A percentile compares a stretch with the other conserved stretches of the same genome.
Evolutionary conservation across 257 asterid genomes (phyloP).

Genomic region (Nemophila menziesii): DNA sequence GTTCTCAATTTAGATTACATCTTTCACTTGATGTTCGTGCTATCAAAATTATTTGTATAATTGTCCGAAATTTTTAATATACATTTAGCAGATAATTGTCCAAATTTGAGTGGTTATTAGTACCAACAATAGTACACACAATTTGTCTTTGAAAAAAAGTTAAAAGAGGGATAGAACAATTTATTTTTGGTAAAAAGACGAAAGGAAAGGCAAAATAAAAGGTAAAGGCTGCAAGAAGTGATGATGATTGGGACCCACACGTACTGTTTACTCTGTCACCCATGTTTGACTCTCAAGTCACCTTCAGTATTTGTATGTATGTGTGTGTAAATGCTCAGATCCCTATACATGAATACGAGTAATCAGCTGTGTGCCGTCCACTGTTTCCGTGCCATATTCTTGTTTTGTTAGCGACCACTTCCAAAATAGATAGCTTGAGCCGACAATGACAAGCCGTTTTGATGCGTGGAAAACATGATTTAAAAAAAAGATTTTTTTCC

Average conservation of each 20-base stretch:
- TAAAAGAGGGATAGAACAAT: no score
- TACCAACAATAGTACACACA: no score
- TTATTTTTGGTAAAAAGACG: no score
- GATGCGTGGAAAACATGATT: no score
- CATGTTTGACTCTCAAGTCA: constrained; percentile 14
- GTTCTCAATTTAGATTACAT: no score
- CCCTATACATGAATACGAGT: constrained; percentile 4
- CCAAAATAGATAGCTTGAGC: constrained; percentile 6
- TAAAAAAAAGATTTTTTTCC: no score
- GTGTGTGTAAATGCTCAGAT: constrained; percentile 3
- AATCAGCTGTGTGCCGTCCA: constrained; percentile 1
- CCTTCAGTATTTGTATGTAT: neutral
- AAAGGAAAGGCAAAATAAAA: neutral
- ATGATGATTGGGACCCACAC: constrained; percentile 4
- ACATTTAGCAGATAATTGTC: no score
- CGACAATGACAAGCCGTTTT: constrained; percentile 4
- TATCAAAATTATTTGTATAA: no score
- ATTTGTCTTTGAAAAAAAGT: no score
- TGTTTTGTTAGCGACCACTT: neutral
- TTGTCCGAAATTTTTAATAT: no score
- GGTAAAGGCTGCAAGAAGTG: neutral
- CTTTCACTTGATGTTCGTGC: no score
- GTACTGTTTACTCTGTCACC: constrained; percentile 1
- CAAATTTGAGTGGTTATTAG: no score
- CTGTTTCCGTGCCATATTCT: constrained; percentile 5